A percentile compares a stretch with the other conserved stretches of the same genome.
Conservation (phyloP, 352 stramenopile species). For the Globisporangium radiosum region DNA sequence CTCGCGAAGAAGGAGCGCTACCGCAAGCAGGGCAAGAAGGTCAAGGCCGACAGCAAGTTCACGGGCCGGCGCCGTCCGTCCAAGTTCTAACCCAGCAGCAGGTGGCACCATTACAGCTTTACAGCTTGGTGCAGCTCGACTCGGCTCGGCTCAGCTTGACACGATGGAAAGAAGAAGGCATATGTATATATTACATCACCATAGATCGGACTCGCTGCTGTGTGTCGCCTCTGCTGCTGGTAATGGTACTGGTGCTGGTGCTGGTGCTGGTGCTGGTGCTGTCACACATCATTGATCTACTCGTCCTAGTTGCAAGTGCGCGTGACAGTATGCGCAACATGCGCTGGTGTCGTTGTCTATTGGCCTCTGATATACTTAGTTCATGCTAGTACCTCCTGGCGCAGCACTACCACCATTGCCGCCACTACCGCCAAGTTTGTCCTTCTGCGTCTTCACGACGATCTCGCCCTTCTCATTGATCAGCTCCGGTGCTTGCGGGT, state of each 20-base stretch:
- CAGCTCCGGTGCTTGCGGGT: conserved; percentile 73
- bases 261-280: no score
- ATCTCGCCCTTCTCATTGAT: conserved; percentile 84
- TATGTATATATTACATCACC: conserved; percentile 62
- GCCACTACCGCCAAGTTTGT: conserved; percentile 1
- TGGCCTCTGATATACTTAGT: background rate
- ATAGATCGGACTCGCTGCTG: conserved; percentile 6
- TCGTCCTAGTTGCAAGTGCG: no score
- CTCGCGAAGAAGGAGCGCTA: conserved; percentile 97
- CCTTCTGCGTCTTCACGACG: conserved; percentile 31
- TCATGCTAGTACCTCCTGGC: background rate
- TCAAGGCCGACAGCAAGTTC: conserved; percentile 98
- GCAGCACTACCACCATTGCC: background rate
- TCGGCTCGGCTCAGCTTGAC: no score
- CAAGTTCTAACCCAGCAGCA: conserved; percentile 87
- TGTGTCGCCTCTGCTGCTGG: conserved; percentile 8
- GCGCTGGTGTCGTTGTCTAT: no score
- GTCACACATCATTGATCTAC: no score
- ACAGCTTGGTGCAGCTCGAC: no score
- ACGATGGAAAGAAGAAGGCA: conserved; percentile 1
- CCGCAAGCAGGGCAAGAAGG: conserved; percentile 96
- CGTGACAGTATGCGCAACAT: no score
- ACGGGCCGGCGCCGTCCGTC: conserved; percentile 93
- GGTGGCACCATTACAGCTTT: no score
- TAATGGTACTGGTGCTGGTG: accelerated